Conservation (phyloP, 768 basidiomycete genomes). For the Lactarius trivialis region DNA sequence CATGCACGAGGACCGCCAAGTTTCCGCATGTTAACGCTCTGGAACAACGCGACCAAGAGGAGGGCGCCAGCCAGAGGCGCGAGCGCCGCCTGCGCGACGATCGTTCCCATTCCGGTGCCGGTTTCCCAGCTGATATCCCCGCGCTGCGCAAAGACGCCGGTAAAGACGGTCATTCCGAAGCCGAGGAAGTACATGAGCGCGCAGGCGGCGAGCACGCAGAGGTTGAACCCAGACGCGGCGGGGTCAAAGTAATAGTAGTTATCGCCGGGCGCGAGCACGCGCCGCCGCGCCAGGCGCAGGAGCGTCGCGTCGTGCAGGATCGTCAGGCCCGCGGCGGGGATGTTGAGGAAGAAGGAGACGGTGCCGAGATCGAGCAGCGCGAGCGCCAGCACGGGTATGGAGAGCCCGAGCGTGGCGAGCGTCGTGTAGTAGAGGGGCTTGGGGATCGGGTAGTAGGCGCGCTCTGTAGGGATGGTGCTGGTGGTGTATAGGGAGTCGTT, state of each 20-base stretch:
- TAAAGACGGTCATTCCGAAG: conserved; percentile 2
- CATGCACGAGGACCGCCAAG: neutral
- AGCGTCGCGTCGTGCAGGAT: conserved; percentile 11
- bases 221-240: neutral
- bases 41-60: neutral
- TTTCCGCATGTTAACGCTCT: neutral
- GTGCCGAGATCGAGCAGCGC: conserved; percentile 6
- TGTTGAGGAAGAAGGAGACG: conserved; percentile 5
- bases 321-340: neutral
- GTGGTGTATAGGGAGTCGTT: neutral
- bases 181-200: conserved; percentile 1
- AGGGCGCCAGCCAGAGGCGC: neutral
- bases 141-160: neutral
- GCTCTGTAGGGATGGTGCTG: neutral
- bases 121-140: conserved; percentile 7
- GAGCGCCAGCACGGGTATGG: conserved; percentile 4
- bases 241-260: neutral
- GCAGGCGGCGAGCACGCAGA: conserved; percentile 3
- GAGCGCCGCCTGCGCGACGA: conserved; percentile 3
- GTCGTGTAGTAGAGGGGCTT: neutral
- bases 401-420: neutral
- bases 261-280: neutral
- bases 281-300: neutral
- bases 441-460: neutral
- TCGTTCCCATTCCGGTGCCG: conserved; percentile 2